phyloP scores from a whole-genome alignment of 768 basidiomycete species.

The Heimioporus sp. region DNA sequence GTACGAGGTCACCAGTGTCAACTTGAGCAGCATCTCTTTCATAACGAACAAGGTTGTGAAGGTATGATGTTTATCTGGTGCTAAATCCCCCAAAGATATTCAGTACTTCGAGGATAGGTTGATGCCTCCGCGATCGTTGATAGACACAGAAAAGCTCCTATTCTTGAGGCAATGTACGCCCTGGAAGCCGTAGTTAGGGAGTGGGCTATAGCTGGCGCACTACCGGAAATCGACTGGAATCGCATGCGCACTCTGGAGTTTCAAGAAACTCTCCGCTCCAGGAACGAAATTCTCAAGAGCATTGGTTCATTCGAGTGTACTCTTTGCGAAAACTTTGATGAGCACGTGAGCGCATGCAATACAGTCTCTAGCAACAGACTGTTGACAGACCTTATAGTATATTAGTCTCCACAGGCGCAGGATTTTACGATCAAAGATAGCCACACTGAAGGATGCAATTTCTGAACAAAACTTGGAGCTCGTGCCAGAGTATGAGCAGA shows the following conservation, averaged over 20 bases:
- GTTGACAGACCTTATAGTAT: slow-evolving; percentile 53
- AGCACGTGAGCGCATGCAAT: slow-evolving; percentile 58
- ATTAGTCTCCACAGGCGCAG: slow-evolving; percentile 70
- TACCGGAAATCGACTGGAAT: slow-evolving; percentile 85
- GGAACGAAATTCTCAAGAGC: slow-evolving; percentile 48
- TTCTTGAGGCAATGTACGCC: slow-evolving; percentile 53
- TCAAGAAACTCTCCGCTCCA: slow-evolving; percentile 70
- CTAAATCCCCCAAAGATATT: background rate
- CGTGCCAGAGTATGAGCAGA: slow-evolving; percentile 94
- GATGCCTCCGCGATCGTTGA: slow-evolving; percentile 70
- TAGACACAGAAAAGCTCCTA: slow-evolving; percentile 56
- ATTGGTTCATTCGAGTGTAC: slow-evolving; percentile 49
- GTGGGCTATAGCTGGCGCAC: slow-evolving; percentile 44
- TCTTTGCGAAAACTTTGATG: slow-evolving; percentile 63
- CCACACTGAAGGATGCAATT: slow-evolving; percentile 74
- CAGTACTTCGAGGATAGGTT: slow-evolving; percentile 45
- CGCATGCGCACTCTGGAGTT: slow-evolving; percentile 86
- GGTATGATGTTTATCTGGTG: slow-evolving; percentile 60
- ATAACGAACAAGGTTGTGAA: slow-evolving; percentile 73
- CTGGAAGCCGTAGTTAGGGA: slow-evolving; percentile 54
- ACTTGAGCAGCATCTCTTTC: slow-evolving; percentile 70
- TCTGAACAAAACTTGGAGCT: slow-evolving; percentile 97
- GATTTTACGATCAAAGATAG: slow-evolving; percentile 70
- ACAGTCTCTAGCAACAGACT: slow-evolving; percentile 4
- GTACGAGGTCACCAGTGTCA: slow-evolving; percentile 67